phyloP scores from a whole-genome alignment of 2,329 filamentous ascomycete genomes.

The Cordyceps fumosorosea region DNA sequence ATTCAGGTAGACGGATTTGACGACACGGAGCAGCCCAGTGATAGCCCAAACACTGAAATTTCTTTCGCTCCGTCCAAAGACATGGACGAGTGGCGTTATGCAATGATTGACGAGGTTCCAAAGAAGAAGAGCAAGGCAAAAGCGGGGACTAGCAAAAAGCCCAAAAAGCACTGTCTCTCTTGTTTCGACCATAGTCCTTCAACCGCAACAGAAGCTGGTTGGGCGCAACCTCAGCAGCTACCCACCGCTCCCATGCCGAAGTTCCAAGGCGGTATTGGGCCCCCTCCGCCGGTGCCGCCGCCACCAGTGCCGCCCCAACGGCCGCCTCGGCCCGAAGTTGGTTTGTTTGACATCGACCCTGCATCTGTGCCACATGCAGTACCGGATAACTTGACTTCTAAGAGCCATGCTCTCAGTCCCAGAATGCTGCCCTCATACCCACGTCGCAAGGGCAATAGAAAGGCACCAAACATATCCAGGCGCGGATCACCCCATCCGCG shows the following conservation, averaged over 20 bases:
- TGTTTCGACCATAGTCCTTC: slow-evolving; percentile 23
- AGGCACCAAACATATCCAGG: not conserved
- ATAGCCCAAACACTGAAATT: slow-evolving; percentile 25
- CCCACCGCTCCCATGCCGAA: slow-evolving; percentile 6
- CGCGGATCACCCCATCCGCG: not conserved
- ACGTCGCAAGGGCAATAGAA: not conserved
- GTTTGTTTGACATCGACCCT: slow-evolving; percentile 7
- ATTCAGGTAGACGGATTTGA: slow-evolving; percentile 26
- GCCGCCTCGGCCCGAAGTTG: slow-evolving; percentile 11
- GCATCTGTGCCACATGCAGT: not conserved
- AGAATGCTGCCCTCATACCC: slow-evolving; percentile 6
- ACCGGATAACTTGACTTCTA: not conserved
- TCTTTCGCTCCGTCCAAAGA: slow-evolving; percentile 24
- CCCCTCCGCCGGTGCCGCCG: slow-evolving; percentile 3
- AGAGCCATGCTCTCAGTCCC: slow-evolving; percentile 11
- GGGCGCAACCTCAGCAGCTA: slow-evolving; percentile 18
- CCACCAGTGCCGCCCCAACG: slow-evolving; percentile 12
- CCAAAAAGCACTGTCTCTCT: slow-evolving; percentile 21
- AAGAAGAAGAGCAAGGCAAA: slow-evolving; percentile 14
- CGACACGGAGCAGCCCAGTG: slow-evolving; percentile 17
- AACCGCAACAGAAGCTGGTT: slow-evolving; percentile 20
- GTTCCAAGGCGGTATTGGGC: slow-evolving; percentile 6
- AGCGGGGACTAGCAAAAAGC: not conserved
- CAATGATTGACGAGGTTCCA: slow-evolving; percentile 26
- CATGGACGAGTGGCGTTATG: slow-evolving; percentile 28